These are phyloP conservation scores for Zygotorulaspora mrakii DNA, from an alignment of 1,139 yeast species.

Conservation along the genomic window DNA sequence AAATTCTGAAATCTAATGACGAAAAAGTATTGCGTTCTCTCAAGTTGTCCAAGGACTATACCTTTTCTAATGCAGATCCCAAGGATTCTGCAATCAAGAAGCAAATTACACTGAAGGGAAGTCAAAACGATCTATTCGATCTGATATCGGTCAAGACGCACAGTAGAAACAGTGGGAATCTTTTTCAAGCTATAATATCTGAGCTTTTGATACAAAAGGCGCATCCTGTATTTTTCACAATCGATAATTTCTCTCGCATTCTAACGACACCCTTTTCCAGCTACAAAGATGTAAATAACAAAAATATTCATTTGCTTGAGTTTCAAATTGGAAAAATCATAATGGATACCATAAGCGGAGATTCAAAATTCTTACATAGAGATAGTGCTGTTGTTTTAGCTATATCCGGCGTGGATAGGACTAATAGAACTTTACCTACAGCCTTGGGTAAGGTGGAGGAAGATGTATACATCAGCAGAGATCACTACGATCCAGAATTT, in stretches of 20 bases:
- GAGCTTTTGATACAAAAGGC: slow-evolving; percentile 45
- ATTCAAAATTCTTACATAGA: slow-evolving; percentile 40
- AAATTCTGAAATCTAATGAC: slow-evolving; percentile 54
- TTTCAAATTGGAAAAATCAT: slow-evolving; percentile 66
- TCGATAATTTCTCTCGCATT: slow-evolving; percentile 73
- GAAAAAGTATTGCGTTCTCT: slow-evolving; percentile 48
- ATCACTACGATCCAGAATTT: slow-evolving; percentile 52
- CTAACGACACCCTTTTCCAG: slow-evolving; percentile 53
- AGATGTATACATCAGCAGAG: slow-evolving; percentile 53
- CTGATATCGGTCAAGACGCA: slow-evolving; percentile 40
- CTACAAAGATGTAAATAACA: slow-evolving; percentile 58
- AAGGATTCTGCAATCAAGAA: slow-evolving; percentile 27
- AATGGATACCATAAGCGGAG: slow-evolving; percentile 56
- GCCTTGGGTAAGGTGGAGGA: slow-evolving; percentile 55
- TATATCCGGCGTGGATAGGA: slow-evolving; percentile 49
- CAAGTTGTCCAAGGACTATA: slow-evolving; percentile 47
- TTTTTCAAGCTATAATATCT: slow-evolving; percentile 52
- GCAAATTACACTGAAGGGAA: slow-evolving; percentile 40
- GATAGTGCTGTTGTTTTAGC: slow-evolving; percentile 68
- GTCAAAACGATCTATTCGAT: slow-evolving; percentile 44
- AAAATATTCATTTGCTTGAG: slow-evolving; percentile 56
- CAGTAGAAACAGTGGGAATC: slow-evolving; percentile 39
- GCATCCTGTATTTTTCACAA: slow-evolving; percentile 62
- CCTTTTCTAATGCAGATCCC: slow-evolving; percentile 31
- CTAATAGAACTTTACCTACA: slow-evolving; percentile 54